phyloP scores from a whole-genome alignment of 176 grass and related monocot genomes.

The Olyra latifolia region DNA sequence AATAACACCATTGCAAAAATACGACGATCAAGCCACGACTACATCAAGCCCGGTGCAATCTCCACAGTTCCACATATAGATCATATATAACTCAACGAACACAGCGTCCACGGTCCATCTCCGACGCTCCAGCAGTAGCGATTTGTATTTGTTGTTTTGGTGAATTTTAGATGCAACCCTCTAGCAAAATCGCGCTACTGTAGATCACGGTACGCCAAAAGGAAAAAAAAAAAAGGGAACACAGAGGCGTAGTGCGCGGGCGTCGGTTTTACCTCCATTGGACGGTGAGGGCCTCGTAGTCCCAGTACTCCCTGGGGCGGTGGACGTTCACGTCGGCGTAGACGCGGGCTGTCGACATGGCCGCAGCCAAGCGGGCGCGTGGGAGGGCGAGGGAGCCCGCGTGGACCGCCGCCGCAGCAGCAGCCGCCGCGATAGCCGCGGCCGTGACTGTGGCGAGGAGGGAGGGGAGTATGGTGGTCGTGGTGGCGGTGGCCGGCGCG shows the following conservation, averaged over 20 bases:
- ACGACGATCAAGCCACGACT: neutral
- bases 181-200: slow-evolving; percentile 11
- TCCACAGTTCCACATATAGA: neutral
- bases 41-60: neutral
- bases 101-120: neutral
- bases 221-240: neutral
- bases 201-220: neutral
- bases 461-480: slow-evolving; percentile 25
- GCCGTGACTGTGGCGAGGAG: slow-evolving; percentile 40
- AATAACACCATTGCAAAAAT: neutral
- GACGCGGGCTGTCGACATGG: slow-evolving; percentile 60
- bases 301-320: slow-evolving; percentile 66
- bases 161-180: slow-evolving; percentile 19
- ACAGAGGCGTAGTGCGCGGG: neutral
- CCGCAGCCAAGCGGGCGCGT: neutral
- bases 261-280: slow-evolving; percentile 54
- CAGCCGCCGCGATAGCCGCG: slow-evolving; percentile 30
- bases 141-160: neutral
- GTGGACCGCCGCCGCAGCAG: slow-evolving; percentile 22
- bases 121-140: neutral
- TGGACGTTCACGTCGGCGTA: slow-evolving; percentile 63
- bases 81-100: neutral
- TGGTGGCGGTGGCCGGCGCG: slow-evolving; percentile 5
- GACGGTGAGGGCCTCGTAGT: slow-evolving; percentile 64
- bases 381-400: slow-evolving; percentile 16